These are phyloP conservation scores for Pyrenula massariospora DNA, from an alignment of 495 filamentous ascomycete species.

Conservation along the genomic window DNA sequence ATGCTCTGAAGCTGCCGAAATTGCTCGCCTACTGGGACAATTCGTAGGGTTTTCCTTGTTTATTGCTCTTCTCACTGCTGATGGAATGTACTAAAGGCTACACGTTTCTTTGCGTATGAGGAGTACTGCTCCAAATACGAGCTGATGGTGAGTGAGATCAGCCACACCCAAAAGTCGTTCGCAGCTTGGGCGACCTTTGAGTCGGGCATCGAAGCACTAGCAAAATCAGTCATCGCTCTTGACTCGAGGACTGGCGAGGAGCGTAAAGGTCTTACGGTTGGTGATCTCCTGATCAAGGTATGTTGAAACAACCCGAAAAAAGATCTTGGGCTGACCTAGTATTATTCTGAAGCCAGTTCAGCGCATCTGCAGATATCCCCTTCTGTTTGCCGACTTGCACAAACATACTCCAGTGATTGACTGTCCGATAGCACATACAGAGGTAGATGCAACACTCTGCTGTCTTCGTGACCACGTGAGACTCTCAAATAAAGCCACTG, in stretches of 20 bases:
- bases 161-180: constrained; percentile 52
- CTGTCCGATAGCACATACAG: constrained; percentile 66
- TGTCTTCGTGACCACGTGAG: constrained; percentile 57
- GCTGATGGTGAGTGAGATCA: constrained; percentile 63
- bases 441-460: constrained; percentile 63
- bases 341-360: constrained; percentile 64
- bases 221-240: constrained; percentile 59
- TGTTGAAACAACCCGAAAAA: constrained; percentile 2
- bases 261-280: constrained; percentile 65
- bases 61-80: neutral
- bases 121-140: constrained; percentile 84
- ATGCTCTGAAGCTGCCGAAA: neutral
- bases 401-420: constrained; percentile 74
- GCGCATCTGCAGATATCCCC: constrained; percentile 82
- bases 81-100: neutral
- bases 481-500: constrained; percentile 67
- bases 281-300: constrained; percentile 88
- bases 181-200: constrained; percentile 74
- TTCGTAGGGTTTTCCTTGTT: neutral
- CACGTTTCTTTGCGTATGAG: constrained; percentile 64
- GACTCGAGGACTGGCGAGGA: constrained; percentile 50
- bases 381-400: constrained; percentile 73
- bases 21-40: neutral
- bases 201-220: constrained; percentile 76
- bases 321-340: constrained; percentile 1